These are phyloP conservation scores for Colletotrichum sp. DNA, from an alignment of 2,329 filamentous ascomycete species.

Conservation along the genomic window DNA sequence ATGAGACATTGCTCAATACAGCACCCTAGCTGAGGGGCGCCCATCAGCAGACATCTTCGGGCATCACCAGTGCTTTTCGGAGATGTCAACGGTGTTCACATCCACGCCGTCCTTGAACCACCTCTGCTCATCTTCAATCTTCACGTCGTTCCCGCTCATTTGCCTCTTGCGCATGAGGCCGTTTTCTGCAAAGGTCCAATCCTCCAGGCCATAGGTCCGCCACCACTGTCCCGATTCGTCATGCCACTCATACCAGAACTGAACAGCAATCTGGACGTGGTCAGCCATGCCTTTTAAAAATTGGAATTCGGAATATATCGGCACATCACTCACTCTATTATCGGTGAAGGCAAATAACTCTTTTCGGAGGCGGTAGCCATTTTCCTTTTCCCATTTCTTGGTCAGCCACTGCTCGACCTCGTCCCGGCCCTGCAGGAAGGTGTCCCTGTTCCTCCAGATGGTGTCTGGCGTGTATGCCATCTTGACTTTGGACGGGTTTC, in stretches of 20 bases:
- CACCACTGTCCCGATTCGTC: constrained; percentile 78
- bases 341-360: constrained; percentile 81
- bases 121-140: constrained; percentile 64
- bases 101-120: constrained; percentile 76
- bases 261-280: constrained; percentile 71
- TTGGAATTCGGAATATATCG: background rate
- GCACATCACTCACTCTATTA: constrained; percentile 53
- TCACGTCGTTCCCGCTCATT: constrained; percentile 79
- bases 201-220: constrained; percentile 84
- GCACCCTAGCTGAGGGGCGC: background rate
- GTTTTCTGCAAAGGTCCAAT: constrained; percentile 76
- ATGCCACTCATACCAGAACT: constrained; percentile 89
- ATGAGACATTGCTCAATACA: background rate
- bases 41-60: background rate
- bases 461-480: constrained; percentile 77
- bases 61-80: constrained; percentile 68
- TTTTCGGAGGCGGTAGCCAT: constrained; percentile 77
- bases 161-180: constrained; percentile 76
- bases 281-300: background rate
- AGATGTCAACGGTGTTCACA: constrained; percentile 70
- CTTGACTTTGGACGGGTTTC: constrained; percentile 69
- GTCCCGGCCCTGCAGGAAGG: constrained; percentile 72
- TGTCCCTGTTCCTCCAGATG: constrained; percentile 80
- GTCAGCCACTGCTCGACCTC: constrained; percentile 72
- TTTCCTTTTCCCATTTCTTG: constrained; percentile 77